phyloP scores from a whole-genome alignment of 1,284 basidiomycete genomes.

The Sanghuangporus baumii region DNA sequence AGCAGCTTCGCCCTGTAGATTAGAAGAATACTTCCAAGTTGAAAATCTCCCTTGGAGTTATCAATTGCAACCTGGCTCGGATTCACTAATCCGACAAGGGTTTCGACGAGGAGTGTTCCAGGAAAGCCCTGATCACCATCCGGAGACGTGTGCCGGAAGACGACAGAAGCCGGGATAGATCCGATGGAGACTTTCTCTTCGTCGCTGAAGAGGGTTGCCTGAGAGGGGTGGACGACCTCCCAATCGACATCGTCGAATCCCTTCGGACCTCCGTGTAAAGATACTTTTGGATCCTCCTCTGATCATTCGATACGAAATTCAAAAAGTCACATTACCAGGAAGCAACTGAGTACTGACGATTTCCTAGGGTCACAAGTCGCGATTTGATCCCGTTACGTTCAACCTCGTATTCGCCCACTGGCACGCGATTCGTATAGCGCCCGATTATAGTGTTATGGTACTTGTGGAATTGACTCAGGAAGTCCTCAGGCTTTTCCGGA shows the following conservation, averaged over 20 bases:
- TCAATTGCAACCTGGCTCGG: constrained; percentile 35
- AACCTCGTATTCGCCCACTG: constrained; percentile 47
- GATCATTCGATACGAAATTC: not conserved
- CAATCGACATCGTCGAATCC: constrained; percentile 58
- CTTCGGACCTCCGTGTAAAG: constrained; percentile 62
- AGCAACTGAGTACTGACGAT: constrained; percentile 35
- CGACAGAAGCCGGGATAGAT: constrained; percentile 34
- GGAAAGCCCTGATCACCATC: constrained; percentile 67
- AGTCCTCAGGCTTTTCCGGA: constrained; percentile 56
- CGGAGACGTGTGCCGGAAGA: constrained; percentile 55
- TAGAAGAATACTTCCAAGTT: constrained; percentile 57
- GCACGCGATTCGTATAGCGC: constrained; percentile 66
- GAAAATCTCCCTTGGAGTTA: constrained; percentile 33
- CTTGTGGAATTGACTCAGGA: constrained; percentile 43
- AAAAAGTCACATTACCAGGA: not conserved
- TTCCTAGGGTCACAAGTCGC: constrained; percentile 43
- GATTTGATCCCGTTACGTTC: constrained; percentile 48
- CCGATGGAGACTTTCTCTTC: constrained; percentile 44
- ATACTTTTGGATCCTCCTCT: constrained; percentile 54
- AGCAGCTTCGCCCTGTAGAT: constrained; percentile 62
- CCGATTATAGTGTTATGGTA: constrained; percentile 72
- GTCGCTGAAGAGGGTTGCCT: constrained; percentile 49
- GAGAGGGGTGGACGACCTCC: constrained; percentile 38
- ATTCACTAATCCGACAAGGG: constrained; percentile 49
- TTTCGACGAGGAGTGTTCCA: constrained; percentile 54